These are phyloP conservation scores for Amanita subjunquillea DNA, from an alignment of 768 basidiomycete species.

Conservation along the genomic window DNA sequence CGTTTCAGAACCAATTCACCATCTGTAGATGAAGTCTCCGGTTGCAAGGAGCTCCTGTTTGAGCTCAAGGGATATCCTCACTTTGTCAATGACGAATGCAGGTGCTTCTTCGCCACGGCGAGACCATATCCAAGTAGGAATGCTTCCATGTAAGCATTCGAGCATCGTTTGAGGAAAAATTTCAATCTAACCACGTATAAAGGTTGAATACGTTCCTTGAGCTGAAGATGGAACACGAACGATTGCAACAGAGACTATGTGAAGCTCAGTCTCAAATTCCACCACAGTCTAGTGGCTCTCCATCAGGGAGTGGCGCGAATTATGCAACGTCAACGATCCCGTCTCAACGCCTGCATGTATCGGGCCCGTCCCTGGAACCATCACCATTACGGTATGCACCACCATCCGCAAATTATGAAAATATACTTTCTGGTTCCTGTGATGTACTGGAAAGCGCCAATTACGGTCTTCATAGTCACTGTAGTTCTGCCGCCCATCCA, in stretches of 20 bases:
- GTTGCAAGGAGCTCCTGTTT: constrained; percentile 44
- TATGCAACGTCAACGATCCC: constrained; percentile 26
- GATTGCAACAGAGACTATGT: constrained; percentile 51
- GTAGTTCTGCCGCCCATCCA: constrained; percentile 8
- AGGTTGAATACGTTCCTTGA: constrained; percentile 73
- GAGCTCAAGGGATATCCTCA: constrained; percentile 64
- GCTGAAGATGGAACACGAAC: constrained; percentile 82
- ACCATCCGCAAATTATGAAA: neutral
- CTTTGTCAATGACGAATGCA: constrained; percentile 31
- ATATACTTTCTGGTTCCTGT: neutral
- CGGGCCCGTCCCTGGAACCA: constrained; percentile 4
- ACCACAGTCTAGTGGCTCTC: constrained; percentile 11
- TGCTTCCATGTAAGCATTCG: constrained; percentile 43
- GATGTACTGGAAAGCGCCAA: constrained; percentile 7
- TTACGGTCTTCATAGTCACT: constrained; percentile 8
- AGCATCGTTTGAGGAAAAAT: neutral
- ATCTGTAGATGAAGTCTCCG: constrained; percentile 11
- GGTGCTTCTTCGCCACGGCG: constrained; percentile 66
- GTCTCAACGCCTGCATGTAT: constrained; percentile 1
- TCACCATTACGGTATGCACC: constrained; percentile 6
- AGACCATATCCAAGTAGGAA: constrained; percentile 72
- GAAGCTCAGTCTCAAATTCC: constrained; percentile 26
- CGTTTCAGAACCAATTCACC: constrained; percentile 43
- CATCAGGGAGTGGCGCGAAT: constrained; percentile 18
- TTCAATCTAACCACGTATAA: neutral